phyloP scores from a whole-genome alignment of 1,139 yeast species.

The Magnusiomyces sp. region DNA sequence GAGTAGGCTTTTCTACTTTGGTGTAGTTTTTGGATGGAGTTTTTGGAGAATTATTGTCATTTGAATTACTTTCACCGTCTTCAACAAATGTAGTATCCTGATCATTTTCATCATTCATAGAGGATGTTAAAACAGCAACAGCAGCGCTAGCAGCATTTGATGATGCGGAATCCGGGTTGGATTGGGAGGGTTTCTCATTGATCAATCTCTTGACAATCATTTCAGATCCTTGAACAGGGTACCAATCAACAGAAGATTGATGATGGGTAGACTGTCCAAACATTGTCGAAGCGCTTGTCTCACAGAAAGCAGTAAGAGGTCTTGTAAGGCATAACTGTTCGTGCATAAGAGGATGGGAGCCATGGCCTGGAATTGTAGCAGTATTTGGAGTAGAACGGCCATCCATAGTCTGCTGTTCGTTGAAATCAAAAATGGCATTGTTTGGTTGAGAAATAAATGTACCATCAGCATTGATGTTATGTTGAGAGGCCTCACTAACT shows the following conservation, averaged over 20 bases:
- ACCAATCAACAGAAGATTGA: background rate
- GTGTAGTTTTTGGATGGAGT: too few species aligned
- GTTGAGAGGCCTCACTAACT: too few species aligned
- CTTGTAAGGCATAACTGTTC: background rate
- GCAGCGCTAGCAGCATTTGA: background rate
- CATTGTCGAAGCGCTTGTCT: slow-evolving; percentile 4
- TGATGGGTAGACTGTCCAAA: background rate
- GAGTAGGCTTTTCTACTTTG: too few species aligned
- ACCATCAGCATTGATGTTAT: background rate
- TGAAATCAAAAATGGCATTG: background rate
- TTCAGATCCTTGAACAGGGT: slow-evolving; percentile 5
- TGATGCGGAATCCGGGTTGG: background rate
- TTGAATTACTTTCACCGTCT: too few species aligned
- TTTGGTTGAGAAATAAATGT: background rate
- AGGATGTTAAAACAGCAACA: background rate
- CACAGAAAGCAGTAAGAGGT: slow-evolving; percentile 14
- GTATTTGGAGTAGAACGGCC: slow-evolving; percentile 7
- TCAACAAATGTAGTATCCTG: too few species aligned
- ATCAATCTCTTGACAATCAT: slow-evolving; percentile 1
- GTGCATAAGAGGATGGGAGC: background rate
- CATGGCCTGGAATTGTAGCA: background rate
- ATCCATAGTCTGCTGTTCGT: background rate
- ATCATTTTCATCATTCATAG: background rate
- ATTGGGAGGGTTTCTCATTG: background rate
- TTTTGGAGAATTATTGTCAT: too few species aligned